Percentiles rank a stretch among this genome's conserved stretches.
These are phyloP conservation scores for Cladochytrium tenue DNA, from an alignment of 371 early-diverging fungal genomes.

Conservation along the genomic window DNA sequence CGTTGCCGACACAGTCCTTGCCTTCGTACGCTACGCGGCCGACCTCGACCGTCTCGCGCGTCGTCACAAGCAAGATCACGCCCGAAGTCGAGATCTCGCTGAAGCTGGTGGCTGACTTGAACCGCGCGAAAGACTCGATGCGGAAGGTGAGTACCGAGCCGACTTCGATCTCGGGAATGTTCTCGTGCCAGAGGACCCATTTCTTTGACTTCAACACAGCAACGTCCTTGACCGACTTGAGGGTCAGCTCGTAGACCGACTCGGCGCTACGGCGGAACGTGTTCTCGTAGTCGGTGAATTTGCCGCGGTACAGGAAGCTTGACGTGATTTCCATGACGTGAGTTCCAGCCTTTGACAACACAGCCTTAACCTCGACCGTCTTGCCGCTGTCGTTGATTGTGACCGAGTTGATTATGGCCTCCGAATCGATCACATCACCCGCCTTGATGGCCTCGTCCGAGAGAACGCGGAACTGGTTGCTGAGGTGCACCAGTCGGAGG, in stretches of 20 bases:
- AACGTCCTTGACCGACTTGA: constrained; percentile 76
- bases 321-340: constrained; percentile 75
- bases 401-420: constrained; percentile 69
- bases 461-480: constrained; percentile 89
- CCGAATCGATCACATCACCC: constrained; percentile 83
- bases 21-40: constrained; percentile 69
- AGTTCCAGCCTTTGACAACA: constrained; percentile 54
- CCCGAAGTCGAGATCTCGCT: constrained; percentile 65
- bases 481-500: constrained; percentile 87
- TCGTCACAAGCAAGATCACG: constrained; percentile 79
- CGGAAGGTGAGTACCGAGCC: constrained; percentile 83
- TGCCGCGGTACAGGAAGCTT: constrained; percentile 92
- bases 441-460: constrained; percentile 77
- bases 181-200: constrained; percentile 79
- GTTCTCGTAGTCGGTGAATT: constrained; percentile 77
- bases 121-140: constrained; percentile 75
- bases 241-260: constrained; percentile 76
- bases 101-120: constrained; percentile 66
- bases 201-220: constrained; percentile 88
- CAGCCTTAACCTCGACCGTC: constrained; percentile 84
- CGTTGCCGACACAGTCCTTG: constrained; percentile 72
- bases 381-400: constrained; percentile 87
- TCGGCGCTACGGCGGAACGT: constrained; percentile 84
- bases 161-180: constrained; percentile 65
- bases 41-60: constrained; percentile 80